Percentiles rank a stretch among this genome's conserved stretches.
phyloP scores from a whole-genome alignment of 2,329 filamentous ascomycete genomes.

The Claviceps sp. region DNA sequence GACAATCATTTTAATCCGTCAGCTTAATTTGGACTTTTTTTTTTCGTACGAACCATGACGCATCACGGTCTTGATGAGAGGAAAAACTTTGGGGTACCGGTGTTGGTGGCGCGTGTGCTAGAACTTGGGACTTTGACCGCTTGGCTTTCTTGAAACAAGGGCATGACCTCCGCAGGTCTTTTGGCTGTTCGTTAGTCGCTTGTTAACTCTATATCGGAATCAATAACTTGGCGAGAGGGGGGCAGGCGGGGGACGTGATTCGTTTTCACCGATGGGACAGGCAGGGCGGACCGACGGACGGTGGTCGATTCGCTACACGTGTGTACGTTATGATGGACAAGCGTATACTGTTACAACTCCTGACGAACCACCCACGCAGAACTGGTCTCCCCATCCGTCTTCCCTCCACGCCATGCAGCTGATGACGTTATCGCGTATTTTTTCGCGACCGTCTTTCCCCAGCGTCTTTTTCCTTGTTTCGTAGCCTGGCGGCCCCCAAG shows the following conservation, averaged over 20 bases:
- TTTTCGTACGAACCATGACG: background rate
- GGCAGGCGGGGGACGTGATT: background rate
- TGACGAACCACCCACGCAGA: conserved; percentile 51
- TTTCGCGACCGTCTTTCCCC: conserved; percentile 47
- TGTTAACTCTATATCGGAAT: conserved; percentile 1
- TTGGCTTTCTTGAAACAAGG: background rate
- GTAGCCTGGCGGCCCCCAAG: conserved; percentile 40
- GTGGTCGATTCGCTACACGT: background rate
- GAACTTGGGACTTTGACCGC: background rate
- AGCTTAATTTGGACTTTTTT: background rate
- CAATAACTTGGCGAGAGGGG: conserved; percentile 3
- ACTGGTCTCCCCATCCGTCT: conserved; percentile 48
- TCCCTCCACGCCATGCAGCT: conserved; percentile 52
- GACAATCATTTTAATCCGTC: background rate
- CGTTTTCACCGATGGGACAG: no score
- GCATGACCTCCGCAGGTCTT: background rate
- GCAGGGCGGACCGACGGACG: no score
- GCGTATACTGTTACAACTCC: conserved; percentile 51
- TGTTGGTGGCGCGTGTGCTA: conserved; percentile 6
- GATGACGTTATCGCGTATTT: conserved; percentile 44
- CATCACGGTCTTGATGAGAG: background rate
- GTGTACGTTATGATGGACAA: conserved; percentile 19
- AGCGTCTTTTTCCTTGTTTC: conserved; percentile 38
- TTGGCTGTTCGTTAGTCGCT: background rate
- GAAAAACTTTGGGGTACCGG: conserved; percentile 1